A percentile compares a stretch with the other conserved stretches of the same genome.
phyloP scores from a whole-genome alignment of 768 basidiomycete genomes.

The Boletellus emodensis region DNA sequence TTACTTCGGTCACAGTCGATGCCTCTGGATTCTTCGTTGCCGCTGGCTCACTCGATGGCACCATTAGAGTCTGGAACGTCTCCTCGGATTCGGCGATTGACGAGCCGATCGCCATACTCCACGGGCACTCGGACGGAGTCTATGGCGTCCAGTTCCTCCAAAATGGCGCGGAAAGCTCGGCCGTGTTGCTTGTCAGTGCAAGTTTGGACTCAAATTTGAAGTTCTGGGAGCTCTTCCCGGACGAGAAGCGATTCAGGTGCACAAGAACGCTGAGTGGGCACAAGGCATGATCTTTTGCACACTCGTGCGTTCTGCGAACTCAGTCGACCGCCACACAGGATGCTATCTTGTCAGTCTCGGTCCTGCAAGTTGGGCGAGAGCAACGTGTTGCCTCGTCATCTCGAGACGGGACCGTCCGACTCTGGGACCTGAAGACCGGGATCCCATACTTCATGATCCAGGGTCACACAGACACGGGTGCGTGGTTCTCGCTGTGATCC shows the following conservation, averaged over 20 bases:
- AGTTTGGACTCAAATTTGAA: conserved; percentile 33
- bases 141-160: conserved; percentile 31
- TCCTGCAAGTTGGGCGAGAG: conserved; percentile 32
- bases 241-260: conserved; percentile 25
- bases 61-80: conserved; percentile 51
- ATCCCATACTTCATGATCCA: conserved; percentile 33
- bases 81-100: conserved; percentile 31
- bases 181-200: conserved; percentile 28
- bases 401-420: conserved; percentile 32
- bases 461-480: conserved; percentile 33
- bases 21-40: conserved; percentile 41
- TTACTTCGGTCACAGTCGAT: conserved; percentile 30
- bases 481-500: conserved; percentile 22
- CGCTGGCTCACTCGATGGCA: conserved; percentile 49
- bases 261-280: conserved; percentile 31
- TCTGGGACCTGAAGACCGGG: conserved; percentile 36
- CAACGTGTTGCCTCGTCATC: conserved; percentile 37
- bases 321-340: conserved; percentile 18
- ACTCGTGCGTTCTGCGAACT: not conserved
- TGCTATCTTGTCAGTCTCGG: conserved; percentile 29
- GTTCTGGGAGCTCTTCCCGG: conserved; percentile 42
- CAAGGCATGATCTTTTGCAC: conserved; percentile 12
- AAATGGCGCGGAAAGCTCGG: conserved; percentile 19
- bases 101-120: conserved; percentile 20
- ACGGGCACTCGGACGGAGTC: conserved; percentile 29